Evolutionary conservation across 1,139 yeast species (phyloP), one percentile per base, ranked within the genome.

Genomic region (Protomyces pachydermus): DNA sequence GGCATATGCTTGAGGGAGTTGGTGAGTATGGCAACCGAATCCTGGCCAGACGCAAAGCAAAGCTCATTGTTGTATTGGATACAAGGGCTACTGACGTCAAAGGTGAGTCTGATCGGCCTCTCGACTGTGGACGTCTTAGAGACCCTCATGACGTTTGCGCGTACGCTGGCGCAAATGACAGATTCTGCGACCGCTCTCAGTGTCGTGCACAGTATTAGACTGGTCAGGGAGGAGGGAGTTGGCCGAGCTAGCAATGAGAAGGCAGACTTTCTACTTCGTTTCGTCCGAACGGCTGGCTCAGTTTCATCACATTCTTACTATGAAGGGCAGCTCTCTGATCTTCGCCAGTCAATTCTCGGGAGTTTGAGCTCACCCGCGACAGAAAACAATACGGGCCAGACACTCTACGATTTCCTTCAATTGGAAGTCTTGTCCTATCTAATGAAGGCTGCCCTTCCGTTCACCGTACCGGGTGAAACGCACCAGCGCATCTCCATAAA

Each of bases 41-140:
- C 72, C 37, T 23, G 48, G 37, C 48, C 54, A 37, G 72, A 75
- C 54, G 72, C 72, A 23, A 70, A 76, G n/a, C 85, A 86, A 70
- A 74, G 79, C 8, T 79, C 79, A 51, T 77, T 83, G 51, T 79
- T 88, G 10, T 77, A 78, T 58, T 75, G 84, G 66, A 79, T 88
- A n/a, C 79, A 87, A 23, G 85, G 87, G 1, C 77, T 93, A 52
- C 79, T 91, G n/a, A 81, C 87, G 0, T 86, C 95, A 0, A 85
- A 85, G 50, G 90, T 90, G 54, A 89, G 87, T 72, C 84, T 91
- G 82, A 86, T 91, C 68, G 98, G 98, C 0, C 78, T 93, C 55
- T 88, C 97, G 12, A 88, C 91, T n/a, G 80, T 91, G 55, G 98
- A 91, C 73, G 82, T 86, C 67, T 79, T 88, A 73, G 83, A 87